A percentile compares a stretch with the other conserved stretches of the same genome.
These are phyloP conservation scores for Thielaviopsis euricoi DNA, from an alignment of 2,329 filamentous ascomycete species.

Conservation along the genomic window DNA sequence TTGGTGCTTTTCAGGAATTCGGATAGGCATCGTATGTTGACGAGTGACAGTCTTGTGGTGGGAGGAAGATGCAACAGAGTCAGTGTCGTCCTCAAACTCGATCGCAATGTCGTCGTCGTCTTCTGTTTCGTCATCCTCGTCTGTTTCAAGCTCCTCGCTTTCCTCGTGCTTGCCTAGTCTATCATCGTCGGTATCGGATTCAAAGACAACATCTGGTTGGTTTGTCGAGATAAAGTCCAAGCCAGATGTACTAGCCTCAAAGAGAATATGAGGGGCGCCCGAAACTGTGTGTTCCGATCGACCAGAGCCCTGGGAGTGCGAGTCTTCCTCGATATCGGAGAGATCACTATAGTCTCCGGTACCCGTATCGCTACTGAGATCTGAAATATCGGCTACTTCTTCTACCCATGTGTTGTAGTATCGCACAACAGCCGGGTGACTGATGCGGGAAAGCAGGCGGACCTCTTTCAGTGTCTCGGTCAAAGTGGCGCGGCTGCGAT, in stretches of 20 bases:
- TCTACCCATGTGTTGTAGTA: slow-evolving; percentile 97
- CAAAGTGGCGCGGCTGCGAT: slow-evolving; percentile 53
- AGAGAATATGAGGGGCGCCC: slow-evolving; percentile 19
- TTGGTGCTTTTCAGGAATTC: not conserved
- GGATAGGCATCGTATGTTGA: not conserved
- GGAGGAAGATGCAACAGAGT: not conserved
- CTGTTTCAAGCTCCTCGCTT: slow-evolving; percentile 21
- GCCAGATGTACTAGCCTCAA: slow-evolving; percentile 51
- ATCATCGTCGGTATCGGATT: slow-evolving; percentile 35
- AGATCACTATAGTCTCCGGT: slow-evolving; percentile 37
- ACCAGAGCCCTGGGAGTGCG: slow-evolving; percentile 10
- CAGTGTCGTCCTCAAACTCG: not conserved
- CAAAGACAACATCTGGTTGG: slow-evolving; percentile 56
- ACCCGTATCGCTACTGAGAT: slow-evolving; percentile 29
- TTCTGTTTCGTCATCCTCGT: slow-evolving; percentile 14
- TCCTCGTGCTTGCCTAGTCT: slow-evolving; percentile 24
- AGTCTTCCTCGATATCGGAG: slow-evolving; percentile 18
- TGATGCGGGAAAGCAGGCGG: slow-evolving; percentile 75
- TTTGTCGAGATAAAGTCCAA: slow-evolving; percentile 65
- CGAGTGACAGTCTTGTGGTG: not conserved
- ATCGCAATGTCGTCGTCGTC: slow-evolving; percentile 6
- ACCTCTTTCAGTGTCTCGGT: slow-evolving; percentile 77
- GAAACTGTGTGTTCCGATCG: slow-evolving; percentile 19
- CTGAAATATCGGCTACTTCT: slow-evolving; percentile 33
- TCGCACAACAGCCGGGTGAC: slow-evolving; percentile 70